phyloP scores from a whole-genome alignment of 2,329 filamentous ascomycete genomes.

The Lachnellula suecica region DNA sequence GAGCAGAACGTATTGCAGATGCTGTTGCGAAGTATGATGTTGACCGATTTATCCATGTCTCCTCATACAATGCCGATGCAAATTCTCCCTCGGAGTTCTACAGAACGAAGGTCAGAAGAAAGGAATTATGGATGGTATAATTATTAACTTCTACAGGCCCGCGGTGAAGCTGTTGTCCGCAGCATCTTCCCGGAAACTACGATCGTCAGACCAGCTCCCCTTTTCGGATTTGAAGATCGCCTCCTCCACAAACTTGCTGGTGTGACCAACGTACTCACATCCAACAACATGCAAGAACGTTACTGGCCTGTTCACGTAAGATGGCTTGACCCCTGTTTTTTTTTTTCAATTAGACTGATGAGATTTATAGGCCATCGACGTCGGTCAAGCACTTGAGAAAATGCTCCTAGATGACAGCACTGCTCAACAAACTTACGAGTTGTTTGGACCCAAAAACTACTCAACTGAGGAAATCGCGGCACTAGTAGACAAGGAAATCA shows the following conservation, averaged over 20 bases:
- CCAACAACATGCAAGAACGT: constrained; percentile 90
- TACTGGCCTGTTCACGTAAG: constrained; percentile 88
- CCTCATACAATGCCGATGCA: constrained; percentile 84
- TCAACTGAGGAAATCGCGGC: constrained; percentile 82
- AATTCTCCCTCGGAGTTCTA: constrained; percentile 87
- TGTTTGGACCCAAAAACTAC: constrained; percentile 93
- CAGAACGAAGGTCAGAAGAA: constrained; percentile 70
- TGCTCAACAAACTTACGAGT: constrained; percentile 86
- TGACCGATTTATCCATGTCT: constrained; percentile 95
- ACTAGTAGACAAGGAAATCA: constrained; percentile 88
- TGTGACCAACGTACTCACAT: constrained; percentile 78
- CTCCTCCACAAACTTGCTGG: constrained; percentile 84
- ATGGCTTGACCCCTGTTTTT: background rate
- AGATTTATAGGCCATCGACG: constrained; percentile 72
- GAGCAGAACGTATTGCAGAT: constrained; percentile 87
- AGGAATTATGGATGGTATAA: background rate
- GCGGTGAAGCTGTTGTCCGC: constrained; percentile 79
- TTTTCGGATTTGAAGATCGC: constrained; percentile 94
- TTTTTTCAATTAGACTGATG: constrained; percentile 7
- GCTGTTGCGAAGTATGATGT: constrained; percentile 97
- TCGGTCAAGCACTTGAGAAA: constrained; percentile 81
- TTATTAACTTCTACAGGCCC: constrained; percentile 49
- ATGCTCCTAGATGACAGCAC: constrained; percentile 93
- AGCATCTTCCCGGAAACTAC: constrained; percentile 95
- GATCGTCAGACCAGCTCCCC: constrained; percentile 87